Conservation (phyloP, 768 basidiomycete genomes). For the Hemileccinum rubropunctum region DNA sequence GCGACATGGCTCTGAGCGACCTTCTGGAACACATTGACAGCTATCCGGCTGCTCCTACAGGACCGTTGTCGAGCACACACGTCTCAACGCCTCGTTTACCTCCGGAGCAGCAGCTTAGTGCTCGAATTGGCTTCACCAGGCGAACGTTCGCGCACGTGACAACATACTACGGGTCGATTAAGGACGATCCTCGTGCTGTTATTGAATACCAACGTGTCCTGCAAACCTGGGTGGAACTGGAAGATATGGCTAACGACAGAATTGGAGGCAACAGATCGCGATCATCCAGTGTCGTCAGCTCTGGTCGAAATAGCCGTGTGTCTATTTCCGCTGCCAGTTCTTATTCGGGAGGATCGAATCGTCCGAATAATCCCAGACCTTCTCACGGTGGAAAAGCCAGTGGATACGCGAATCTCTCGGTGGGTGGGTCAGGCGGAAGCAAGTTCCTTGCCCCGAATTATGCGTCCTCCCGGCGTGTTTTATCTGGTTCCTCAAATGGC, state of each 20-base stretch:
- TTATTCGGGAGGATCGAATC: conserved; percentile 19
- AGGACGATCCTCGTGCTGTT: conserved; percentile 58
- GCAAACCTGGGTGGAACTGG: conserved; percentile 79
- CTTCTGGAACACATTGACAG: conserved; percentile 84
- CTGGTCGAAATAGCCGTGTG: conserved; percentile 55
- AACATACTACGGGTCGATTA: conserved; percentile 38
- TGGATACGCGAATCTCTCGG: conserved; percentile 32
- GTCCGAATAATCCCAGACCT: conserved; percentile 6
- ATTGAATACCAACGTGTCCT: conserved; percentile 63
- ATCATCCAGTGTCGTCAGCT: conserved; percentile 63
- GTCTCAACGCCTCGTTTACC: conserved; percentile 38
- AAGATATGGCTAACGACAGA: conserved; percentile 76
- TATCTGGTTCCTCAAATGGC: conserved; percentile 46
- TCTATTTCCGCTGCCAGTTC: conserved; percentile 44
- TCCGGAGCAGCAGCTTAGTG: conserved; percentile 65
- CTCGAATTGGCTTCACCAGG: conserved; percentile 64
- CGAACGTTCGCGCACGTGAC: conserved; percentile 47
- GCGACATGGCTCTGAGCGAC: conserved; percentile 80
- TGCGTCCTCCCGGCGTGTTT: conserved; percentile 44
- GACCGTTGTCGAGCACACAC: conserved; percentile 51
- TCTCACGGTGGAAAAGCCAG: conserved; percentile 25
- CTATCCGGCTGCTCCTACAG: conserved; percentile 61
- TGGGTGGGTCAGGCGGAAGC: conserved; percentile 34
- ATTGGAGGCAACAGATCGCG: conserved; percentile 60
- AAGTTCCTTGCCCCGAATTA: conserved; percentile 47